Percentiles rank a stretch among this genome's conserved stretches.
These are phyloP conservation scores for Mycosarcoma mackinlayi DNA, from an alignment of 1,284 basidiomycete genomes.

Conservation along the genomic window DNA sequence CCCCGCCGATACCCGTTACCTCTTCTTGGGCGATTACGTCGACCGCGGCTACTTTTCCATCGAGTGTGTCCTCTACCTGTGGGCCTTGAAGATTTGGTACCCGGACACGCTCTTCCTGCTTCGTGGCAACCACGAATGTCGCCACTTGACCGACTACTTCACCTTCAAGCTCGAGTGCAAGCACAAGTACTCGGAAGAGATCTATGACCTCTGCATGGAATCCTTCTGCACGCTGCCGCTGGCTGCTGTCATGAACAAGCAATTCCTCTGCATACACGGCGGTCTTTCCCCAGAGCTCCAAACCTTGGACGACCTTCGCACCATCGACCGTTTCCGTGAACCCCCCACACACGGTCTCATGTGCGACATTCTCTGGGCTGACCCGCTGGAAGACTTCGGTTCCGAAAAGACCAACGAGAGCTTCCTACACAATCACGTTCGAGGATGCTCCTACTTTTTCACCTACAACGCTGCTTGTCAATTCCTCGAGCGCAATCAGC, in stretches of 20 bases:
- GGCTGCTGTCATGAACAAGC: constrained; percentile 96
- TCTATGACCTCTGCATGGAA: constrained; percentile 71
- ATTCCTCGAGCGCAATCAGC: constrained; percentile 91
- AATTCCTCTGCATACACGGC: constrained; percentile 94
- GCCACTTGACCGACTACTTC: constrained; percentile 68
- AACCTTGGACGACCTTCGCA: constrained; percentile 87
- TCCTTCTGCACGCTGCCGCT: constrained; percentile 91
- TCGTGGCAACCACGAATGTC: constrained; percentile 68
- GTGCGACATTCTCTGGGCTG: constrained; percentile 95
- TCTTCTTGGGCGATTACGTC: constrained; percentile 68
- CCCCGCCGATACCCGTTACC: constrained; percentile 66
- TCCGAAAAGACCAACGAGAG: constrained; percentile 86
- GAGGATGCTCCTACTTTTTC: constrained; percentile 96
- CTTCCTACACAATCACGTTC: constrained; percentile 91
- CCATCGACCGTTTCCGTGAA: constrained; percentile 94
- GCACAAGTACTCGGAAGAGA: constrained; percentile 68
- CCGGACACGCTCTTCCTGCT: constrained; percentile 67
- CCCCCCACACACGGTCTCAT: constrained; percentile 92
- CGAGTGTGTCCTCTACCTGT: constrained; percentile 67
- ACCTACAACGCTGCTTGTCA: constrained; percentile 91
- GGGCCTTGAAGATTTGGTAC: constrained; percentile 68
- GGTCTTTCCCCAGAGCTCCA: constrained; percentile 89
- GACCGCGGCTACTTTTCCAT: constrained; percentile 68
- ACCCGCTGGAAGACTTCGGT: constrained; percentile 93
- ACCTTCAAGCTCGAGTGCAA: constrained; percentile 69